Conservation (phyloP, 2,329 filamentous ascomycete genomes). For the Penicillium psychrosexuale region DNA sequence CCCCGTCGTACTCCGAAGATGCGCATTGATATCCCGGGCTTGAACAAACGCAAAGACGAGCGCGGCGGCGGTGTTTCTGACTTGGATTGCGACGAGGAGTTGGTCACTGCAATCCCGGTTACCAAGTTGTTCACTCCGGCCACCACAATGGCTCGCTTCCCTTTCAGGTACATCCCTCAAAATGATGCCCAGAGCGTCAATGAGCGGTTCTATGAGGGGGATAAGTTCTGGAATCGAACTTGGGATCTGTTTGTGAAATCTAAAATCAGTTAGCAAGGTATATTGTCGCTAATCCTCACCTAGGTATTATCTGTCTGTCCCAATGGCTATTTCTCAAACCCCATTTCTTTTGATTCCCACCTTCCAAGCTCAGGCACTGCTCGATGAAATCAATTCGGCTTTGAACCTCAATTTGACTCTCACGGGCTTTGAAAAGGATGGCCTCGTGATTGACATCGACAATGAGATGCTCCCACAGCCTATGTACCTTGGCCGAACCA, state of each 20-base stretch:
- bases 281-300: neutral
- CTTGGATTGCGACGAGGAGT: neutral
- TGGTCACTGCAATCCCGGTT: neutral
- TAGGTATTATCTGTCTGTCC: conserved; percentile 66
- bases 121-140: conserved; percentile 40
- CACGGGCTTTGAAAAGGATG: conserved; percentile 52
- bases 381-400: conserved; percentile 60
- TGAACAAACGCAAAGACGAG: neutral
- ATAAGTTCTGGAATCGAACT: conserved; percentile 50
- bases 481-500: conserved; percentile 62
- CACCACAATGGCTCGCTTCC: conserved; percentile 39
- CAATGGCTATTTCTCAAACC: conserved; percentile 44
- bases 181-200: conserved; percentile 34
- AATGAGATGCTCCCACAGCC: conserved; percentile 61
- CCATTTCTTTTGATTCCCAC: conserved; percentile 67
- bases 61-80: neutral
- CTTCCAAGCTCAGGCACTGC: conserved; percentile 61
- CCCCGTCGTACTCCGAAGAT: neutral
- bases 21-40: neutral
- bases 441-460: conserved; percentile 62
- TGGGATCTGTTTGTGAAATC: conserved; percentile 72
- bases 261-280: neutral
- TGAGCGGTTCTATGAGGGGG: conserved; percentile 39
- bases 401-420: conserved; percentile 56
- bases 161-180: conserved; percentile 42